Evolutionary conservation across 139 green algal genomes (phyloP), one percentile per base, ranked within the genome.

Genomic region (Volvox reticuliferus): DNA sequence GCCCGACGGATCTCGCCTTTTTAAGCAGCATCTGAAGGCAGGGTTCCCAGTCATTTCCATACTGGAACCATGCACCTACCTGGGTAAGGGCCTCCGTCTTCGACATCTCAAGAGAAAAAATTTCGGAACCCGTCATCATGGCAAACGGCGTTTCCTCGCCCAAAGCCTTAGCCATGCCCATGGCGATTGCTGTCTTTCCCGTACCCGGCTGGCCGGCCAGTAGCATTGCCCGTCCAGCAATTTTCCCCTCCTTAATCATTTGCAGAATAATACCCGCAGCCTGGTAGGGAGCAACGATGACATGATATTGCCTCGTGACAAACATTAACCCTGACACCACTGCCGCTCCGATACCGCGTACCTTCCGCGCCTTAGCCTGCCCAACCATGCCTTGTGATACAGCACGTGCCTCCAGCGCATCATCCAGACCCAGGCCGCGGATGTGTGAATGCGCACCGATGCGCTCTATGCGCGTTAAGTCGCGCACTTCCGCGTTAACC

Each of bases 31-130:
- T 9, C 44, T 55, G 44, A 55, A 55, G 44, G 44, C 44, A 9
- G 44, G 44, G 65, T 73, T 73, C 21, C 65, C 21, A 28, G 65
- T 12, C 65, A 73, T 5, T 73, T 16, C 2, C 65, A 73, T 30
- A 24, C 24, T 73, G 65, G 65, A 73, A 73, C 44, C 44, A 55
- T 24, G 65, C 35, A 35, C 93, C 16, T 62, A 96, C 96, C 96
- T 99, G 98, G 21, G 98, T 99, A 28, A 99, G 94, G 2, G 98
- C 98, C 91, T 99, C 98, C 13, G 98, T 99, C 86, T 99, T 99
- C 14, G 95, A 98, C 97, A 99, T 99, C 89, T 99, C 98, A 71
- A 99, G 94, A 0, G 97, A 99, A 90, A 99, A 99, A 67, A 99
- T 99, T 88, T 99, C 98, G 6, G 96, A 98, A 13, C 95, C 97